A percentile compares a stretch with the other conserved stretches of the same genome.
phyloP scores from a whole-genome alignment of 768 basidiomycete genomes.

The Kwoniella sp. region DNA sequence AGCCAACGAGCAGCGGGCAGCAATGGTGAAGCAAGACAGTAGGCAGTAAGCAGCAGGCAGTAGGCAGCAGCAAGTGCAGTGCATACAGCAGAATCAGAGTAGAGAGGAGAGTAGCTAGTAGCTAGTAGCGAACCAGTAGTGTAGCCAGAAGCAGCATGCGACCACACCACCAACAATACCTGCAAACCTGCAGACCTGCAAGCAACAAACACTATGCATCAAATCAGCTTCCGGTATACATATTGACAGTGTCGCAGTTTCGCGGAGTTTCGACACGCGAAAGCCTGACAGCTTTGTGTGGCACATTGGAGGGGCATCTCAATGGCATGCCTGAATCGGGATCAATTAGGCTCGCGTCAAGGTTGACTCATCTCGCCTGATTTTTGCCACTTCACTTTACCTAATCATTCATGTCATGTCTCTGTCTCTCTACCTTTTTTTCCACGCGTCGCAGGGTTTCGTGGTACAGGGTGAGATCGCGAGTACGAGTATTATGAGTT shows the following conservation, averaged over 20 bases:
- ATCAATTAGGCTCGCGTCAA: neutral
- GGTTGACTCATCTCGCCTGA: constrained; percentile 10
- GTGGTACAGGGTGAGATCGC: neutral
- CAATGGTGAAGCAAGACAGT: neutral
- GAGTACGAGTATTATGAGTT: no score
- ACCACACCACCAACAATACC: no score
- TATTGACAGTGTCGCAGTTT: constrained; percentile 17
- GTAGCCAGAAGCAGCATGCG: no score
- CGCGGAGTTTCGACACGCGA: constrained; percentile 9
- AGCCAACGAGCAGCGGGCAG: no score
- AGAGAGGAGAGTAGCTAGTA: no score
- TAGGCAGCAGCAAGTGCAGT: neutral
- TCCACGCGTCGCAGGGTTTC: neutral
- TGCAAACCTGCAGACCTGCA: no score
- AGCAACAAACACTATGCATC: no score
- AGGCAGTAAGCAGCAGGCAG: neutral
- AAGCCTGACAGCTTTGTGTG: no score
- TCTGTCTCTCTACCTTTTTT: neutral
- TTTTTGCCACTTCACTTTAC: no score
- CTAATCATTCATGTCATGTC: neutral
- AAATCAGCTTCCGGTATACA: neutral
- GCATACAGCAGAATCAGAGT: neutral
- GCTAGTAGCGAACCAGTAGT: no score
- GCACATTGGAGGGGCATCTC: constrained; percentile 8
- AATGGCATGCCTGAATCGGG: neutral